A percentile compares a stretch with the other conserved stretches of the same genome.
Evolutionary conservation across 805 yeast genomes (phyloP).

Genomic region (Candida nitratophila): DNA sequence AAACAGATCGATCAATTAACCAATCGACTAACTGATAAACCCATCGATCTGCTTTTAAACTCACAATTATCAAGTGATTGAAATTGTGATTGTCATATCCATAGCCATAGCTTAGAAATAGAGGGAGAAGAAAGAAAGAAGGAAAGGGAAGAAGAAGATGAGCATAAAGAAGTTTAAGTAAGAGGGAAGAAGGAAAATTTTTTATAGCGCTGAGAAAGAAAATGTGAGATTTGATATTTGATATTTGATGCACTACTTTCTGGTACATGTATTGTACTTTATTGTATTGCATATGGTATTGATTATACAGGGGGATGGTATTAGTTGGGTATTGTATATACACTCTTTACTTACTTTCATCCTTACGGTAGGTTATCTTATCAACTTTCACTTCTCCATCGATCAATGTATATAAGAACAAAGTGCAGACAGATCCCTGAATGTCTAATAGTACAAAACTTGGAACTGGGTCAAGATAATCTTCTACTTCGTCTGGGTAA

Average conservation of each 20-base stretch:
- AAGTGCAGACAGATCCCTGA: conserved; percentile 69
- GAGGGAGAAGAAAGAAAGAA: too few relatives aligned
- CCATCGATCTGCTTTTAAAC: not conserved
- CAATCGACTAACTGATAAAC: not conserved
- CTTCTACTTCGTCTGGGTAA: conserved; percentile 17
- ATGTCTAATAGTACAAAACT: conserved; percentile 86
- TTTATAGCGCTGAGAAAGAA: not conserved
- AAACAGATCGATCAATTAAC: not conserved
- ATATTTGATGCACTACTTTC: too few relatives aligned
- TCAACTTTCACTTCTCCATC: conserved; percentile 88
- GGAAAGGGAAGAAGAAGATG: not conserved
- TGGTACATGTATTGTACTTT: too few relatives aligned
- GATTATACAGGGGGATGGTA: too few relatives aligned
- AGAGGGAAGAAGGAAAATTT: conserved; percentile 1
- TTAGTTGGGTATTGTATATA: too few relatives aligned
- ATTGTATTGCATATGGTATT: too few relatives aligned
- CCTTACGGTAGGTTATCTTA: conserved; percentile 64
- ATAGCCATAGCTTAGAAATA: too few relatives aligned
- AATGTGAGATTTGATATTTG: too few relatives aligned
- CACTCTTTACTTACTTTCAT: conserved; percentile 13
- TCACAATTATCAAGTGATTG: too few relatives aligned
- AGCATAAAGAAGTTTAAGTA: not conserved
- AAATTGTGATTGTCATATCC: too few relatives aligned
- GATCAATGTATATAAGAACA: conserved; percentile 77
- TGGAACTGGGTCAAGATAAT: conserved; percentile 46